Evolutionary conservation across 768 basidiomycete species (phyloP), one percentile per base, ranked within the genome.

Genomic region (Leccinum obscurum): DNA sequence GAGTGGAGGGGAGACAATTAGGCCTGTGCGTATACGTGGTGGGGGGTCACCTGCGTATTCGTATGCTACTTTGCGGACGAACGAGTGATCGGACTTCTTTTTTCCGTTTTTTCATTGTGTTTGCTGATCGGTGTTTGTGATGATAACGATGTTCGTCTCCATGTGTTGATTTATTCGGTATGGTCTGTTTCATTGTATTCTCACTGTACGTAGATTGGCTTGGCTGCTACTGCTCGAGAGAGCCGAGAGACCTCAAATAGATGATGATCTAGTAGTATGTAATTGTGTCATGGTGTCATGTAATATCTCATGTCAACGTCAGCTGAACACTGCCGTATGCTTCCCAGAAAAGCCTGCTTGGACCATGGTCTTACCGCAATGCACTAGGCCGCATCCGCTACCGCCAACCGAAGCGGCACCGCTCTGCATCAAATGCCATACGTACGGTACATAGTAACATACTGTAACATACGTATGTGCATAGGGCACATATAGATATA

Each of bases 1-100:
- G 2, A 73, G 73, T 17, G 67, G 57, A 1, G 66, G 61, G 6
- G 64, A 70, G 24, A 61, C 68, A 3, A 57, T 62, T 11, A 62
- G 71, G 15, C 61, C 56, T 30, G 58, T 59, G 50, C 66, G 73
- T 52, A 44, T 63, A 14, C 61, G 53, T 2, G 59, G 44, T 44
- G 44, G 44, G n/a, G 44, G 59, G 1, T 74, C 68, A 1, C 66
- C 73, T 10, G 58, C 49, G 32, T 66, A 64, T 53, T 57, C 56
- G 15, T 71, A 73, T 52, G 20, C 52, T 37, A 61, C 57, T 7
- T 35, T 64, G 54, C 56, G 55, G 56, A 48, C 60, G 52, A 55
- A 61, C 49, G 67, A 70, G 48, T 67, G 41, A 55, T 30, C 10
- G 13, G 4, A 52, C n/a, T 46, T 15, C 35, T 59, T 24, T 24